Evolutionary conservation across 768 basidiomycete genomes (phyloP).

Genomic region (Lentinula detonsa): DNA sequence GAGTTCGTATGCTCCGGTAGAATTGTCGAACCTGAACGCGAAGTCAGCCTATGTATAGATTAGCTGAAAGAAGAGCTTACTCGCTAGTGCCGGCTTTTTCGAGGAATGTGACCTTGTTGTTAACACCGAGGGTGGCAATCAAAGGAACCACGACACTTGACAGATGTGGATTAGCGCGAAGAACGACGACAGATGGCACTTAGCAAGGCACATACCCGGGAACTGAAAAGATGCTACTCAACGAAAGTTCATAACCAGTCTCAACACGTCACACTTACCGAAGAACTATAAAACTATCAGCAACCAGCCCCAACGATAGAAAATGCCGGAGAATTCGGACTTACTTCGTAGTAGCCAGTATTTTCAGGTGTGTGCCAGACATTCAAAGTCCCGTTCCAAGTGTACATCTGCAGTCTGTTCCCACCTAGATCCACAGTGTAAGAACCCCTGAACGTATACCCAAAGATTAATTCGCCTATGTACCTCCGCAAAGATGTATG

Average conservation of each 20-base stretch:
- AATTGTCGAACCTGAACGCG: conserved; percentile 40
- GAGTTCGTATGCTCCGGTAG: conserved; percentile 76
- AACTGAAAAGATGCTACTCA: conserved; percentile 23
- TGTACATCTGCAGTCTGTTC: conserved; percentile 46
- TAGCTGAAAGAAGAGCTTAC: conserved; percentile 19
- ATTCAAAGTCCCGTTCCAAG: conserved; percentile 46
- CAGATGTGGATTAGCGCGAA: neutral
- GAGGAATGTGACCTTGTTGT: conserved; percentile 77
- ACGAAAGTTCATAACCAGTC: conserved; percentile 9
- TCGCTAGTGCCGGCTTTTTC: conserved; percentile 67
- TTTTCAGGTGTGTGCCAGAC: conserved; percentile 62
- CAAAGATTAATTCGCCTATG: neutral
- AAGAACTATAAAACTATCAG: conserved; percentile 2
- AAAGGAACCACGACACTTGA: conserved; percentile 64
- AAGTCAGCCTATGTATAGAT: too few relatives aligned
- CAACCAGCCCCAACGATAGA: neutral
- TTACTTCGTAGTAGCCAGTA: conserved; percentile 66
- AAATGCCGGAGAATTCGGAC: conserved; percentile 12
- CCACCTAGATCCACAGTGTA: conserved; percentile 12
- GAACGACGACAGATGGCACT: neutral
- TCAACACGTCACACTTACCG: neutral
- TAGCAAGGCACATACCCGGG: conserved; percentile 32
- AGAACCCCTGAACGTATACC: neutral
- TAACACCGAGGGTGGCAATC: conserved; percentile 70
- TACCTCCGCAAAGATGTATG: conserved; percentile 59